Base-by-base conservation (phyloP, 371 early-diverging fungal genomes). In the Sporodiniella umbellata region DNA sequence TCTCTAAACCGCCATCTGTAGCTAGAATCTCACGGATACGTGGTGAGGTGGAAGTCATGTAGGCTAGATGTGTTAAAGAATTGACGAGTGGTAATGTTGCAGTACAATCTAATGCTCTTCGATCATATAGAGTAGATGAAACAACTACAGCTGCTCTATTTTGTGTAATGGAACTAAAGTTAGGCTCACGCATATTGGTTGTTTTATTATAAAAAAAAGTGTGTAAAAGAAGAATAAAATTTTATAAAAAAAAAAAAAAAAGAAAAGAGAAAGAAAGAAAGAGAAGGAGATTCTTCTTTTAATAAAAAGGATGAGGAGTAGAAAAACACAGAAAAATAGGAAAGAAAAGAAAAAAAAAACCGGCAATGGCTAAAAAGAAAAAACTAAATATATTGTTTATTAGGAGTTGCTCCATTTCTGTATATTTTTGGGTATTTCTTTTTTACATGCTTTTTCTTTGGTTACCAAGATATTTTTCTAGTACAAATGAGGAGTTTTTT, bases 1-100 rank as follows among this genome's bases (percentile, higher is more conserved):
- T 80, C 62, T 90, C 89, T 37, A 94, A 73, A 6, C 91, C 94
- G 19, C 94, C 94, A 78, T 94, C 94, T 18, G 80, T 76, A n/a
- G 86, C 80, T 35, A 94, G 67, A 25, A 87, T 80, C 44, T 85
- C 84, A 45, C 91, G 85, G 25, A 92, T 88, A 26, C 86, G 76
- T 21, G 86, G 83, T 21, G 89, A 87, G 23, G 89, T 84, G 35
- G 83, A 80, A 2, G 92, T 92, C 66, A 92, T 79, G 64, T 88
- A 88, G 48, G 82, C 83, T 42, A 94, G 81, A 68, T 93, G 86
- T 42, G 86, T 87, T 14, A 94, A 80, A n/a, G 92, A 90, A 57
- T 84, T 88, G 54, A 89, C 81, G 44, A 94, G 78, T 33, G 93
- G 87, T 54, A 88, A 72, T 31, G 84, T 82, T 58, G 90, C 89